Evolutionary conservation across 2,329 filamentous ascomycete species (phyloP).

Genomic region (Knufia fluminis): DNA sequence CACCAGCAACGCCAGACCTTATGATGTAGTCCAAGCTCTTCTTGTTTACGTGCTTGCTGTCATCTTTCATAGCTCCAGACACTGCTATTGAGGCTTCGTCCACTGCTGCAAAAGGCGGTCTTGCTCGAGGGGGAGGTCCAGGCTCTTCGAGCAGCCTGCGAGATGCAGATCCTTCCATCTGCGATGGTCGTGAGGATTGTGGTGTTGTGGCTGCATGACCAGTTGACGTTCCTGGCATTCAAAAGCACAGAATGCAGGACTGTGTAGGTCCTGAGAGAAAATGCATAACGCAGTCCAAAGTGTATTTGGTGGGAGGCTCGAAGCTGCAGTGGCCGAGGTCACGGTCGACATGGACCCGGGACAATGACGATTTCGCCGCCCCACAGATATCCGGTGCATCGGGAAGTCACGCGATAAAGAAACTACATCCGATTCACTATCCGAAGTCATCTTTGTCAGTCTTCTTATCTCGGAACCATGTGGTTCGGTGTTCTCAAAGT

Average conservation of each 20-base stretch:
- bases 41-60: constrained; percentile 48
- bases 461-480: neutral
- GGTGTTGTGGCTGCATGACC: constrained; percentile 41
- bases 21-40: constrained; percentile 75
- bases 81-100: constrained; percentile 45
- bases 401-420: neutral
- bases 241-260: constrained; percentile 16
- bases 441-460: neutral
- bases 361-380: neutral
- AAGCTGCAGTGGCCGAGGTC: constrained; percentile 3
- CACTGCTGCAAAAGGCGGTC: constrained; percentile 40
- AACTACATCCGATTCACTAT: neutral
- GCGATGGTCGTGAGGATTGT: constrained; percentile 30
- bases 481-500: too few relatives aligned
- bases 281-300: neutral
- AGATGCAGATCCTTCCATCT: constrained; percentile 40
- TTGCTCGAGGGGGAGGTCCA: constrained; percentile 8
- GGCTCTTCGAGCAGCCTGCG: constrained; percentile 26
- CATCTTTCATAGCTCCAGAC: constrained; percentile 24
- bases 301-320: neutral
- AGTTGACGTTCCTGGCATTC: constrained; percentile 48
- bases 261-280: neutral
- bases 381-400: neutral
- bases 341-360: neutral
- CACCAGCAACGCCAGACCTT: constrained; percentile 76